A percentile compares a stretch with the other conserved stretches of the same genome.
These are phyloP conservation scores for Arthrobotrys iridis DNA, from an alignment of 2,329 filamentous ascomycete genomes.

Conservation along the genomic window DNA sequence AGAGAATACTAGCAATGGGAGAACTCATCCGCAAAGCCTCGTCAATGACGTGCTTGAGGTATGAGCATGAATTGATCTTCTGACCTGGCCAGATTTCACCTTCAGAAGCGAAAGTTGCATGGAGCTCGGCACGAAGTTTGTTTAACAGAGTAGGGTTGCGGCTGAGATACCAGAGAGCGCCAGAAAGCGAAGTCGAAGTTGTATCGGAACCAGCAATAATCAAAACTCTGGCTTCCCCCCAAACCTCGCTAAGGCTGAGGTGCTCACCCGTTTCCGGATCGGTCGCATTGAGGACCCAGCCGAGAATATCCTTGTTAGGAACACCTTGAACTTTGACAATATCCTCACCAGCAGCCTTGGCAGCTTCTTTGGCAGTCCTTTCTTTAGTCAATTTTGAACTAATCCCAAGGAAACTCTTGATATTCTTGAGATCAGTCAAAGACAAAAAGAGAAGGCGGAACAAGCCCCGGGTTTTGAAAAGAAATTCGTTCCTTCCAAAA, in stretches of 20 bases:
- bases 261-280: constrained; percentile 76
- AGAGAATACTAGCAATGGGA: constrained; percentile 70
- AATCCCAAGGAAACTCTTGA: constrained; percentile 37
- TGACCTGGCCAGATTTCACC: constrained; percentile 69
- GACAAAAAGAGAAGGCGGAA: constrained; percentile 18
- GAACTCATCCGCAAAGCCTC: constrained; percentile 73
- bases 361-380: constrained; percentile 18
- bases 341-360: constrained; percentile 33
- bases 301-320: constrained; percentile 78
- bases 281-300: constrained; percentile 75
- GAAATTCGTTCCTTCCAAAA: constrained; percentile 30
- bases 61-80: constrained; percentile 66
- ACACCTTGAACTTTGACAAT: constrained; percentile 70
- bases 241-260: constrained; percentile 73
- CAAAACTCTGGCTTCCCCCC: constrained; percentile 76
- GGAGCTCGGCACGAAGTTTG: constrained; percentile 67
- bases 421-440: constrained; percentile 52
- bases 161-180: constrained; percentile 72
- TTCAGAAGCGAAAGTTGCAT: constrained; percentile 65
- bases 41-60: constrained; percentile 72
- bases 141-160: constrained; percentile 66
- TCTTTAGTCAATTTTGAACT: constrained; percentile 20
- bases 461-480: constrained; percentile 32
- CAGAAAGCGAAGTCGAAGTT: constrained; percentile 72
- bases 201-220: constrained; percentile 68